Base-by-base conservation (phyloP, 352 stramenopile species). In the Globisporangium paddicum region DNA sequence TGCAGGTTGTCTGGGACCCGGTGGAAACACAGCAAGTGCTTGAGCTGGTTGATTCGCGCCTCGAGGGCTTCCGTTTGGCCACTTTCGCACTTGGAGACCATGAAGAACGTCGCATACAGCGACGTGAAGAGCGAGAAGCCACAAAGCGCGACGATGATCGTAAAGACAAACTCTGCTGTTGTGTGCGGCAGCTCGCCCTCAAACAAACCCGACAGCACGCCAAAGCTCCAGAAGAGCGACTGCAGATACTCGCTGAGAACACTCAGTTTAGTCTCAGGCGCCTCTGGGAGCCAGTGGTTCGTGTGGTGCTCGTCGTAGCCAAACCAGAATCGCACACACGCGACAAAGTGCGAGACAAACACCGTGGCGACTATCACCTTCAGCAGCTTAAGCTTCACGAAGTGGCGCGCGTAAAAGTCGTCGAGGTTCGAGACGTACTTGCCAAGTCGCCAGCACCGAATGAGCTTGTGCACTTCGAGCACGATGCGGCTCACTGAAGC, bases 1-100 rank as follows among this genome's bases (percentile, higher is more conserved):
- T 87, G 77, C 2, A 90, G 54, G 8, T 62, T 40, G 10, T 83
- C 71, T 1, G 79, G 82, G 0, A 88, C 78, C 14, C 67, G 77
- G 53, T 90, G 78, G 40, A 89, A 91, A 1, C 61, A 75, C 10
- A 91, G 62, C 1, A 89, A 30, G 35, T 91, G 81, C 41, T 75
- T 77, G 5, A 91, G 66, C 48, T 91, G 82, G 18, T 86, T 78
- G 41, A 91, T 77, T 4, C 77, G 73, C 0, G 82, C 77, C 21
- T 87, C 74, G 0, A 74, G 68, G 13, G 62, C 25, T 9, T 75
- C 62, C 6, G 71, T 59, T 10, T 77, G 64, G 30, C 72, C 74
- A 32, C 71, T 81, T 46, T 92, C 78, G 14, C 77, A 86, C 62
- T 87, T 89, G 8, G 79, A 87, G 14, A 90, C 55, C 65, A 90